These are phyloP conservation scores for Astragalus membranaceus DNA, from an alignment of 306 rosid species.

Conservation along the genomic window DNA sequence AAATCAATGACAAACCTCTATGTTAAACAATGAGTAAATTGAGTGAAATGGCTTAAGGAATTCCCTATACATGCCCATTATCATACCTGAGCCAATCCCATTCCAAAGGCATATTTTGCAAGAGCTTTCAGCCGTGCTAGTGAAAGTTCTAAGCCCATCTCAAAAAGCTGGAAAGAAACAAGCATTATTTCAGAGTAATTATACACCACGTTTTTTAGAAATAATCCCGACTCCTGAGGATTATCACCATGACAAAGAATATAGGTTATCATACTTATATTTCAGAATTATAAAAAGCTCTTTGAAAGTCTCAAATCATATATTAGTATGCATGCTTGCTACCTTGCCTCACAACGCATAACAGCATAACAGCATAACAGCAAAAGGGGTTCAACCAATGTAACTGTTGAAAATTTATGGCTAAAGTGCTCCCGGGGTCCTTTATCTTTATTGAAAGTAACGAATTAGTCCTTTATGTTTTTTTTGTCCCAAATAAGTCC, in stretches of 20 bases:
- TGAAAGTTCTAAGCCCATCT: constrained; percentile 99
- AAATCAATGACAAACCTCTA: constrained; percentile 7
- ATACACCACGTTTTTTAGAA: background rate
- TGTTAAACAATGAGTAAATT: background rate
- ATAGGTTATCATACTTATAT: background rate
- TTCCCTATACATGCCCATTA: background rate
- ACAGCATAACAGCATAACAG: constrained; percentile 1
- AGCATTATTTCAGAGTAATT: constrained; percentile 13
- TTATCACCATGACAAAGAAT: background rate
- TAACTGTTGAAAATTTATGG: background rate
- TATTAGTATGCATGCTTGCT: background rate
- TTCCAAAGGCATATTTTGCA: constrained; percentile 90
- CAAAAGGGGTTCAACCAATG: constrained; percentile 7
- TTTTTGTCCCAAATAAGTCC: no score
- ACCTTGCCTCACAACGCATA: background rate
- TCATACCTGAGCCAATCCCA: constrained; percentile 96
- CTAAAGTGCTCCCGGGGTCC: no score
- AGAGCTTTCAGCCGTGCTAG: constrained; percentile 97
- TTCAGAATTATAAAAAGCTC: constrained; percentile 3
- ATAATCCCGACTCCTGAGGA: background rate
- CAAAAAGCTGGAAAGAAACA: constrained; percentile 70
- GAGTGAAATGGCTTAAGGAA: constrained; percentile 2
- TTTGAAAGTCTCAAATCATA: constrained; percentile 9
- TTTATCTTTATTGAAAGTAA: no score
- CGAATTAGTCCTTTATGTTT: no score